Evolutionary conservation across 139 green algal species (phyloP).

Genomic region (Volvox africanus): DNA sequence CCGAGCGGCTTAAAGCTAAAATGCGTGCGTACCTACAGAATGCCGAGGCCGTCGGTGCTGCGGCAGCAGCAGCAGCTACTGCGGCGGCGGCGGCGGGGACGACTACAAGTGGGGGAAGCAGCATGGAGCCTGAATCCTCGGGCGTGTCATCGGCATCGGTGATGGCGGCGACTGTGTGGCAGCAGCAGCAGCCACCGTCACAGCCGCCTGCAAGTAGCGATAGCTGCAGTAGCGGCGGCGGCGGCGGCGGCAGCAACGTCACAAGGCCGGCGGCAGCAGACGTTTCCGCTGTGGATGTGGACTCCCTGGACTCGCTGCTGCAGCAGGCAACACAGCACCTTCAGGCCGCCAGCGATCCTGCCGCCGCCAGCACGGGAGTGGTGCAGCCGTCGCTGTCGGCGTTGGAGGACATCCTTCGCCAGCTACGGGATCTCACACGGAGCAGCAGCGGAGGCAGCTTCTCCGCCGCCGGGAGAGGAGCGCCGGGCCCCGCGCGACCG

Average conservation of each 20-base stretch:
- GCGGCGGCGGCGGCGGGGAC: too few relatives aligned
- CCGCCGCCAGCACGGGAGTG: not conserved
- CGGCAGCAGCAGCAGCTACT: not conserved
- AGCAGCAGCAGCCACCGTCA: not conserved
- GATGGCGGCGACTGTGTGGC: not conserved
- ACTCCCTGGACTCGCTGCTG: not conserved
- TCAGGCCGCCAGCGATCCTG: not conserved
- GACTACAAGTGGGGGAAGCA: not conserved
- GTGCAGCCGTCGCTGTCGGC: not conserved
- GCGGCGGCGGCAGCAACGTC: not conserved
- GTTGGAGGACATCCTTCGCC: slow-evolving; percentile 13
- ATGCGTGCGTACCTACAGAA: not conserved
- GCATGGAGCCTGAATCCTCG: not conserved
- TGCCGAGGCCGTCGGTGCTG: not conserved
- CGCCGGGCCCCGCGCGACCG: not conserved
- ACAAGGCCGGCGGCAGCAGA: not conserved
- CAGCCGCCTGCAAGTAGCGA: not conserved
- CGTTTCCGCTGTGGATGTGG: not conserved
- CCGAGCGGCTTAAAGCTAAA: slow-evolving; percentile 21
- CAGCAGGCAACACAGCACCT: not conserved
- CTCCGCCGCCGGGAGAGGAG: not conserved
- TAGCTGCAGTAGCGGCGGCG: not conserved
- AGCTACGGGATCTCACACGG: not conserved
- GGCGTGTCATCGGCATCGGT: not conserved
- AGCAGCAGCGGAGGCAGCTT: not conserved